Percentiles rank a stretch among this genome's conserved stretches.
Evolutionary conservation across 768 basidiomycete species (phyloP).

Genomic region (Auricularia sp.): DNA sequence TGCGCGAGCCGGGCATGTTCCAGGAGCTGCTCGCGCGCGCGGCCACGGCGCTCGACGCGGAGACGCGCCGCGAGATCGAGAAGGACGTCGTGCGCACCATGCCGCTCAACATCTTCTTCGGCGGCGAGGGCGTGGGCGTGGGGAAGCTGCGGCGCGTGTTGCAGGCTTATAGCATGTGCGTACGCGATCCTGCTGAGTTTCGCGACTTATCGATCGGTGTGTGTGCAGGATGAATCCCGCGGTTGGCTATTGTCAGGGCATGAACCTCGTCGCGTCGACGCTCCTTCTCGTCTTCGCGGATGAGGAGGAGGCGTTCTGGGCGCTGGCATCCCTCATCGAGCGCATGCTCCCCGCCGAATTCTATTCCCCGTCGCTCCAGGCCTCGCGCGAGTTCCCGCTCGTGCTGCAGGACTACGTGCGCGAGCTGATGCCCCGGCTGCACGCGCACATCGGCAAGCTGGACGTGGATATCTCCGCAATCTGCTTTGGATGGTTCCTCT

Average conservation of each 20-base stretch:
- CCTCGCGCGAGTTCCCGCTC: constrained; percentile 87
- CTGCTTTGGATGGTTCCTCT: constrained; percentile 98
- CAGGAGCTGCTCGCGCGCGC: constrained; percentile 62
- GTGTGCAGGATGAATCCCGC: constrained; percentile 68
- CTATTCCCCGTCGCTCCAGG: constrained; percentile 85
- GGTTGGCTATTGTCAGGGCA: constrained; percentile 92
- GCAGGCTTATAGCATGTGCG: constrained; percentile 85
- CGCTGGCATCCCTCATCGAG: constrained; percentile 80
- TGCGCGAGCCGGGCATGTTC: constrained; percentile 86
- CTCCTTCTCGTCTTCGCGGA: constrained; percentile 85
- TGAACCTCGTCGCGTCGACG: constrained; percentile 94
- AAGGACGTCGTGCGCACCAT: constrained; percentile 90
- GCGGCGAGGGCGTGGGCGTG: constrained; percentile 91
- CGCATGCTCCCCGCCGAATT: constrained; percentile 84
- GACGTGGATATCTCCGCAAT: constrained; percentile 89
- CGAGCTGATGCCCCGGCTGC: constrained; percentile 64
- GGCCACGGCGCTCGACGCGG: constrained; percentile 21
- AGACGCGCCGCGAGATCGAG: constrained; percentile 68
- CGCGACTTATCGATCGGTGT: constrained; percentile 1
- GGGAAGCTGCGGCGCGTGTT: constrained; percentile 84
- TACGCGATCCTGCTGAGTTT: not conserved
- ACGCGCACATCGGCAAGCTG: constrained; percentile 63
- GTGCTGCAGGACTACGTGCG: constrained; percentile 84
- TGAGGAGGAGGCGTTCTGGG: constrained; percentile 98
- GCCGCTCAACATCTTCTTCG: constrained; percentile 95